Base-by-base conservation (phyloP, 2,329 filamentous ascomycete species). In the Colletotrichum destructivum region DNA sequence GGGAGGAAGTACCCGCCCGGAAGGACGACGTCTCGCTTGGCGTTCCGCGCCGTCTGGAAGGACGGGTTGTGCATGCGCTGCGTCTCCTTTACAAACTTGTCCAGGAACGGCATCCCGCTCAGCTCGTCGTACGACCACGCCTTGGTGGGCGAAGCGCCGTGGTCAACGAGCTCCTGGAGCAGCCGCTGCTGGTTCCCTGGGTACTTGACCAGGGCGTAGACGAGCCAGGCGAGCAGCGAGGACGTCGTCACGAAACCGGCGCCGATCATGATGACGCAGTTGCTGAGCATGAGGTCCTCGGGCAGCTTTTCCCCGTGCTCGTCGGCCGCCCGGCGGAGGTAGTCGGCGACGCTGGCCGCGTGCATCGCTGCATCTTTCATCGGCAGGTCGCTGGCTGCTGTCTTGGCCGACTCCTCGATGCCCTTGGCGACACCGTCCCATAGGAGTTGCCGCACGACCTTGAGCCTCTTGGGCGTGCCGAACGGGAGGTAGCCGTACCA, bases 401-500 rank as follows among this genome's bases (percentile, higher is more conserved):
- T 57, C 44, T 64, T 55, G 13, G 64, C 52, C 7, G 60, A 69
- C 4, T 69, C 54, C 21, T 59, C 52, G 16, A 69, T 69, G 8
- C 61, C 66, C 26, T 46, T 69, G 1, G 61, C 66, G n/a, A 66
- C 67, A 0, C 62, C 55, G 18, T 60, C 21, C 67, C 67, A 70
- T 0, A 69, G 47, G 0, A 69, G 47, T 15, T 69, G 23, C 0
- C 61, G 13, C 7, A 69, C 66, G 9, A 69, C 18, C 1, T 31
- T 49, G 9, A 70, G 62, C 11, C 67, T 35, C 31, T 66, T 66
- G 0, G 67, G 67, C 9, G 16, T 56, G 9, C 67, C 67, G 18
- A 70, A 70, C 0, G 67, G 67, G 6, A 70, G 46, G 18, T 66
- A 61, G 0, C 67, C 67, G 15, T 70, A 70, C 67, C 62, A 70